These are phyloP conservation scores for Rhizoctonia solani DNA, from an alignment of 1,284 basidiomycete genomes.

Conservation along the genomic window DNA sequence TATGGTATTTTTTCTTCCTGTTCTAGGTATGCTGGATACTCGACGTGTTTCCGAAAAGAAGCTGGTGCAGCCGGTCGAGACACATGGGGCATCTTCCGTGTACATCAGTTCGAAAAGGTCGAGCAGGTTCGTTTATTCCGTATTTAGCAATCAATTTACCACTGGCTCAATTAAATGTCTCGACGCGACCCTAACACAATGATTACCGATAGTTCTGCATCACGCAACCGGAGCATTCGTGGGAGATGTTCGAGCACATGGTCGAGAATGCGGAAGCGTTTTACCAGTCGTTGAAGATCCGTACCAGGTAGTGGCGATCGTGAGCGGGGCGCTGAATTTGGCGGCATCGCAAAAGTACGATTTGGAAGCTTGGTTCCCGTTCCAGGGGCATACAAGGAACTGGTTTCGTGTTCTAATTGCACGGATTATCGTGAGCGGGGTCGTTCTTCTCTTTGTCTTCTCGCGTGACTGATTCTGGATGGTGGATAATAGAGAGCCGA, in stretches of 20 bases:
- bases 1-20: too few species aligned
- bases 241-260: slow-evolving; percentile 94
- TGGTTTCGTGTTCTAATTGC: slow-evolving; percentile 91
- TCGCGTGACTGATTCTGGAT: slow-evolving; percentile 2
- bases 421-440: slow-evolving; percentile 89
- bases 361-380: slow-evolving; percentile 99
- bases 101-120: slow-evolving; percentile 99
- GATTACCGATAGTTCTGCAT: slow-evolving; percentile 89
- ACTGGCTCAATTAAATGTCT: slow-evolving; percentile 19
- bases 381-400: slow-evolving; percentile 97
- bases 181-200: slow-evolving; percentile 4
- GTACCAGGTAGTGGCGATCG: slow-evolving; percentile 94
- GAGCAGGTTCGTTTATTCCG: slow-evolving; percentile 60
- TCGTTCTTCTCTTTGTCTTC: neutral
- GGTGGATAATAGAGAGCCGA: slow-evolving; percentile 90
- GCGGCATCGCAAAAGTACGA: slow-evolving; percentile 98
- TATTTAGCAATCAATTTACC: too few species aligned
- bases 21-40: slow-evolving; percentile 60
- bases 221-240: slow-evolving; percentile 91
- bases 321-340: slow-evolving; percentile 94
- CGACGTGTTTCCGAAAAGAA: slow-evolving; percentile 99
- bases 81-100: slow-evolving; percentile 99
- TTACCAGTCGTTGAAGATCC: slow-evolving; percentile 93
- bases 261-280: slow-evolving; percentile 88
- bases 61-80: slow-evolving; percentile 96